phyloP scores from a whole-genome alignment of 2,329 filamentous ascomycete genomes.

The Nemania diffusa region DNA sequence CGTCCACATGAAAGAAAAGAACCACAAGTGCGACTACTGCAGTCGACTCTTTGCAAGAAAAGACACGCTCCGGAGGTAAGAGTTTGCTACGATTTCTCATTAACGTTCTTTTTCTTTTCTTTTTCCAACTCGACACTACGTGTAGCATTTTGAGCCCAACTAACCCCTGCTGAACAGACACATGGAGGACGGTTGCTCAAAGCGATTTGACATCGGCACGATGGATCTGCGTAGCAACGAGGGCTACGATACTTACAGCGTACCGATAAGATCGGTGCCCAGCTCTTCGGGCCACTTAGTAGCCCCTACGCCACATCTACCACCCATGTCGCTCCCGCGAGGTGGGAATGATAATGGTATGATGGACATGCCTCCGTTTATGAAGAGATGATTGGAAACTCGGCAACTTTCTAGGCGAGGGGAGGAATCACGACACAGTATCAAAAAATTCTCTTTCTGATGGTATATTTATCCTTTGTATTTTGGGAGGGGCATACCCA shows the following conservation, averaged over 20 bases:
- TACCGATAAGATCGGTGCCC: constrained; percentile 40
- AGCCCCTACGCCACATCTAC: constrained; percentile 42
- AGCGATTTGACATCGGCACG: constrained; percentile 68
- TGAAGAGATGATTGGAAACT: constrained; percentile 44
- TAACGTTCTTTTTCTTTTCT: not conserved
- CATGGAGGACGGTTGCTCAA: constrained; percentile 79
- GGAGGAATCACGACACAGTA: not conserved
- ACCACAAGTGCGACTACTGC: constrained; percentile 77
- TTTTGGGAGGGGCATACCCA: constrained; percentile 17
- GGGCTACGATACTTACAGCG: constrained; percentile 41
- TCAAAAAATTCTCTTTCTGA: not conserved
- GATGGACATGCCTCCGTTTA: constrained; percentile 42
- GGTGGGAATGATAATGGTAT: constrained; percentile 35
- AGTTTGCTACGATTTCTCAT: constrained; percentile 1
- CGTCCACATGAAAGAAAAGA: constrained; percentile 79
- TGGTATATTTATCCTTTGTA: not conserved
- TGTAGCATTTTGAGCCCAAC: constrained; percentile 8
- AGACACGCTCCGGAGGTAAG: constrained; percentile 82
- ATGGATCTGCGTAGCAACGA: constrained; percentile 55
- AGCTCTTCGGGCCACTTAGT: constrained; percentile 43
- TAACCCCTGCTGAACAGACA: constrained; percentile 63
- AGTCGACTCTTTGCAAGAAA: constrained; percentile 78
- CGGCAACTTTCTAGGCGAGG: constrained; percentile 24
- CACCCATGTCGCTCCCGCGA: constrained; percentile 45
- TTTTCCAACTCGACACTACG: not conserved